phyloP scores from a whole-genome alignment of 2,329 filamentous ascomycete species.

The Ascocoryne sarcoides region DNA sequence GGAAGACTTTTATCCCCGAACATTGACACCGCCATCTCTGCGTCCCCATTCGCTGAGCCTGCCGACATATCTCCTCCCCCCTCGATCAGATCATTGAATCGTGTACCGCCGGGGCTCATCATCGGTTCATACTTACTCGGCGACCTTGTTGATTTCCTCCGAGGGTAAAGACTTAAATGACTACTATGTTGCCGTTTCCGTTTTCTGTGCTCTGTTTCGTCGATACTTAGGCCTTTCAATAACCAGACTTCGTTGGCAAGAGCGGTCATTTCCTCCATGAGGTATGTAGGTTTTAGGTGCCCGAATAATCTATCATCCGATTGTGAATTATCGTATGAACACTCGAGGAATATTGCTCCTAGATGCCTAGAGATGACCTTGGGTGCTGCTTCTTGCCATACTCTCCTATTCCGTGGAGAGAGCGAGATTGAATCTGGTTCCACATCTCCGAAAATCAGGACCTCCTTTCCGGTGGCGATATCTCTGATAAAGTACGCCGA shows the following conservation, averaged over 20 bases:
- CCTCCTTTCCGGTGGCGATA: constrained; percentile 58
- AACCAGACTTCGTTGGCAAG: constrained; percentile 44
- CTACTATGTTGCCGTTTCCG: background rate
- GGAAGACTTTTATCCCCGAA: constrained; percentile 8
- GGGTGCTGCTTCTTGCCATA: constrained; percentile 84
- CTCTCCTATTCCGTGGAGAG: constrained; percentile 66
- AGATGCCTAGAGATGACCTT: constrained; percentile 69
- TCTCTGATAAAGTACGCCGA: constrained; percentile 91
- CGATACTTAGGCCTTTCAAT: too few species aligned
- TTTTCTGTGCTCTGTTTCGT: constrained; percentile 28
- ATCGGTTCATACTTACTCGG: background rate
- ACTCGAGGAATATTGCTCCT: constrained; percentile 86
- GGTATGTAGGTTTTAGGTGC: constrained; percentile 74
- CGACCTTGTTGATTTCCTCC: background rate
- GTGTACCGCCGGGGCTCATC: background rate
- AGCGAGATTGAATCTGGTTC: constrained; percentile 83
- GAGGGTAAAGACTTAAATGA: background rate
- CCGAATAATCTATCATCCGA: constrained; percentile 74
- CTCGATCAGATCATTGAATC: background rate
- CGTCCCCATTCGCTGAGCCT: background rate
- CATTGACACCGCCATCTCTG: too few species aligned
- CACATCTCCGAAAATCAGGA: constrained; percentile 92
- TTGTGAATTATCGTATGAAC: constrained; percentile 79
- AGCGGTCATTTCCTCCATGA: constrained; percentile 67
- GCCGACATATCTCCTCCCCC: background rate